Evolutionary conservation across 208 protist species (phyloP).

Genomic region (Porcisia deanei): DNA sequence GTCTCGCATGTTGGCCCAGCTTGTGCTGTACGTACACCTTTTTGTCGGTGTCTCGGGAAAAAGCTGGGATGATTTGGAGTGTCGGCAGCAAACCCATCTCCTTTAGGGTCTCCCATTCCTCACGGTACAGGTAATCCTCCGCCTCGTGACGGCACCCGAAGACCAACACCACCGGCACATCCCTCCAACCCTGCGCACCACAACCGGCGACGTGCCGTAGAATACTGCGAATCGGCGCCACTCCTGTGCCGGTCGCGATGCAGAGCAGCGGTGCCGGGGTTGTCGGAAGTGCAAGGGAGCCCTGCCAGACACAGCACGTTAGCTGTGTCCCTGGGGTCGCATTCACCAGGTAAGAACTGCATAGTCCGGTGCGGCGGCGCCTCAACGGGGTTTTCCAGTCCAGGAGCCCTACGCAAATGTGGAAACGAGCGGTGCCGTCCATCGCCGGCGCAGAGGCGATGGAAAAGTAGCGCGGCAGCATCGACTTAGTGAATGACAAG

Average conservation of each 20-base stretch:
- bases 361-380: constrained; percentile 70
- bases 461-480: constrained; percentile 84
- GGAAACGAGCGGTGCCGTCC: constrained; percentile 36
- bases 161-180: constrained; percentile 75
- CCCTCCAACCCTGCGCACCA: constrained; percentile 22
- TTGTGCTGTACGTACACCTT: constrained; percentile 91
- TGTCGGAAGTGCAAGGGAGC: constrained; percentile 48
- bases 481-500: constrained; percentile 56
- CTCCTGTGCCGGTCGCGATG: constrained; percentile 81
- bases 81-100: constrained; percentile 29
- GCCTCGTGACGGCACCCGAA: constrained; percentile 72
- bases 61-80: constrained; percentile 74
- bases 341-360: constrained; percentile 52
- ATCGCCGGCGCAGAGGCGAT: constrained; percentile 63
- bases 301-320: constrained; percentile 68
- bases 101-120: constrained; percentile 59
- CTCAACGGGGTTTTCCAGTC: constrained; percentile 78
- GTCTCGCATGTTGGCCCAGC: constrained; percentile 61
- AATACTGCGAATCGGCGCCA: constrained; percentile 74
- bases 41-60: constrained; percentile 74
- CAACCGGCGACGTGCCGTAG: constrained; percentile 68
- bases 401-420: constrained; percentile 75
- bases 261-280: constrained; percentile 58
- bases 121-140: constrained; percentile 78
- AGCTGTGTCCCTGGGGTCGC: constrained; percentile 45